Percentiles rank a stretch among this genome's conserved stretches.
phyloP scores from a whole-genome alignment of 1,284 basidiomycete genomes.

The Butyriboletus appendiculatus region DNA sequence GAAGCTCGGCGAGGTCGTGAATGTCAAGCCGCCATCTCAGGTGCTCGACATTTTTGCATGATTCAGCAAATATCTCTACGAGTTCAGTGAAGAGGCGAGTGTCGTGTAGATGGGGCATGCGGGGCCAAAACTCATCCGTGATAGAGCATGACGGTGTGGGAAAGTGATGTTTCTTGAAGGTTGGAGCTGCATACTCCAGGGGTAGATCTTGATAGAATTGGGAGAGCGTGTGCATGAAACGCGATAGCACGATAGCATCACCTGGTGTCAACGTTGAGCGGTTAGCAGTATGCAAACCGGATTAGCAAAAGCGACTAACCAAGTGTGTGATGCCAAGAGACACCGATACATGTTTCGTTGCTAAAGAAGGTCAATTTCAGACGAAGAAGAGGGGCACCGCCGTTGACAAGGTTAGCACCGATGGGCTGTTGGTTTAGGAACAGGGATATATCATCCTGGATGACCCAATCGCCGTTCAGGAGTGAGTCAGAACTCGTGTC shows the following conservation, averaged over 20 bases:
- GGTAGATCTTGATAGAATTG: constrained; percentile 25
- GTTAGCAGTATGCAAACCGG: background rate
- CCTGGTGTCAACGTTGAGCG: constrained; percentile 16
- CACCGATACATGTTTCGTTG: constrained; percentile 30
- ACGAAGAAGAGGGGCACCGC: constrained; percentile 25
- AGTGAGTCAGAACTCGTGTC: constrained; percentile 9
- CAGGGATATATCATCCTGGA: constrained; percentile 28
- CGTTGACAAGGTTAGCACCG: constrained; percentile 12
- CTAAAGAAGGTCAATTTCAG: constrained; percentile 31
- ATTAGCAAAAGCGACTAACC: constrained; percentile 7
- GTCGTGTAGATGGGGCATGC: constrained; percentile 24
- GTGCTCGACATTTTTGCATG: constrained; percentile 8
- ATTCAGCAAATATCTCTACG: constrained; percentile 11
- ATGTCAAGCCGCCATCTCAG: constrained; percentile 22
- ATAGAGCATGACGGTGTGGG: constrained; percentile 4
- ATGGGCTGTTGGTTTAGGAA: constrained; percentile 18
- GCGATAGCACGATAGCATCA: constrained; percentile 28
- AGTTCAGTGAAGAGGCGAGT: constrained; percentile 17
- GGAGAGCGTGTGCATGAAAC: constrained; percentile 35
- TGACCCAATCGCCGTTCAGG: constrained; percentile 25
- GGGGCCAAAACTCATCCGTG: constrained; percentile 8
- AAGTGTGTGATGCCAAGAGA: constrained; percentile 37
- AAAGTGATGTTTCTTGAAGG: constrained; percentile 26
- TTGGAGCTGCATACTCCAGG: constrained; percentile 10
- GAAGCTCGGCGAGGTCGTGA: constrained; percentile 19